A percentile compares a stretch with the other conserved stretches of the same genome.
These are phyloP conservation scores for Pyrrhoderma noxium DNA, from an alignment of 1,284 basidiomycete species.

Conservation along the genomic window DNA sequence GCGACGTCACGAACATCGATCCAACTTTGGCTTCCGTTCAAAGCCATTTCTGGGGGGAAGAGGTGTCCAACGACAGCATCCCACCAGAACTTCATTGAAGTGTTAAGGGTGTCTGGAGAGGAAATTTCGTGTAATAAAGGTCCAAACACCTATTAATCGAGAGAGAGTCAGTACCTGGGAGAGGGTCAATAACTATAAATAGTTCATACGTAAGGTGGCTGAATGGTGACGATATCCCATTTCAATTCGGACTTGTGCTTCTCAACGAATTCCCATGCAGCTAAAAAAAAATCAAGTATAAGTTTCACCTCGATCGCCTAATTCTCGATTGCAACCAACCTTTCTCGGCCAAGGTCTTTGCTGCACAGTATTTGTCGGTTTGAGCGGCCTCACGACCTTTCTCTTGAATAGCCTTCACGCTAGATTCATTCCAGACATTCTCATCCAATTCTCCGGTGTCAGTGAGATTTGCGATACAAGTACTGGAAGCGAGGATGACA, in stretches of 20 bases:
- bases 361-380: conserved; percentile 13
- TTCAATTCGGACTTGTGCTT: conserved; percentile 39
- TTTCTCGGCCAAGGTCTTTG: conserved; percentile 15
- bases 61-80: conserved; percentile 8
- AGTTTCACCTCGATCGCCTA: too few relatives aligned
- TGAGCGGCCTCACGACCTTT: conserved; percentile 8
- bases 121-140: conserved; percentile 7
- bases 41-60: conserved; percentile 19
- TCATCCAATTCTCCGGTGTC: conserved; percentile 8
- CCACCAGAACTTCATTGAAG: conserved; percentile 4
- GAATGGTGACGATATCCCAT: conserved; percentile 51
- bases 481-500: conserved; percentile 10
- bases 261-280: conserved; percentile 52
- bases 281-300: conserved; percentile 18
- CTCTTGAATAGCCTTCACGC: conserved; percentile 7
- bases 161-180: too few relatives aligned
- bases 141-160: not conserved
- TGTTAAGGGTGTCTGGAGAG: not conserved
- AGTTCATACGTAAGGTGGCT: conserved; percentile 44
- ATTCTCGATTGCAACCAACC: not conserved
- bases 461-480: conserved; percentile 4
- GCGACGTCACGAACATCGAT: conserved; percentile 46
- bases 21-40: conserved; percentile 28
- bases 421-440: conserved; percentile 14
- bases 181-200: too few relatives aligned